Evolutionary conservation across 768 basidiomycete species (phyloP), one percentile per base, ranked within the genome.

Genomic region (Mrakia frigida): DNA sequence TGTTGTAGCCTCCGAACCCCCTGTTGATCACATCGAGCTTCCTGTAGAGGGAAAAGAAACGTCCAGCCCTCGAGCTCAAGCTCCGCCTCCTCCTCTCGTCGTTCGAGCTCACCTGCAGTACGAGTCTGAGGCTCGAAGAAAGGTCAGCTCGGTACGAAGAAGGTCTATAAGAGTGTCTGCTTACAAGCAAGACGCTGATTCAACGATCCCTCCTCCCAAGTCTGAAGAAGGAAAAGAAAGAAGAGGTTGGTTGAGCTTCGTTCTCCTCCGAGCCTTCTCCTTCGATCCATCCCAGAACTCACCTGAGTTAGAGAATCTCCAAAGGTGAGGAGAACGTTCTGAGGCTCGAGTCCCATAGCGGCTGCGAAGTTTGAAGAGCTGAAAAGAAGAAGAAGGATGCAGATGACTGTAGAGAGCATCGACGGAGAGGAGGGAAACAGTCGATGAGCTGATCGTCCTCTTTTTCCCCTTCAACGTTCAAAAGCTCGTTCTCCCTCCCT

Each of bases 1-100:
- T 90, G 81, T 92, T 94, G 83, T 95, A 97, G 3, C 93, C 93
- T 43, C 77, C 77, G 59, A 52, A 78, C 0, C 77, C 77, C 35
- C 77, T 37, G 39, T 61, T 63, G 73, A 78, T 70, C 3, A 78
- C 53, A 46, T 78, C 77, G 53, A 78, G 77, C 63, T 73, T 77
- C 11, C 70, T 68, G 25, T 16, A 13, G 37, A 39, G 2, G 37
- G 35, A 39, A 52, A 9, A 31, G 35, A 59, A 31, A 53, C 3
- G 37, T 25, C 60, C 70, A 71, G 53, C 53, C 46, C 23, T n/a
- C 39, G 70, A 39, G 25, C 35, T 18, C 46, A 46, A 50, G 39
- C 39, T 41, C 39, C 5, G 39, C 46, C 21, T 50, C 46, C 46
- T 2, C 13, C 16, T n/a, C n/a, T n/a, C n/a, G n/a, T n/a, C 46